These are phyloP conservation scores for Erythrobasidium yunnanense DNA, from an alignment of 768 basidiomycete species.

Conservation along the genomic window DNA sequence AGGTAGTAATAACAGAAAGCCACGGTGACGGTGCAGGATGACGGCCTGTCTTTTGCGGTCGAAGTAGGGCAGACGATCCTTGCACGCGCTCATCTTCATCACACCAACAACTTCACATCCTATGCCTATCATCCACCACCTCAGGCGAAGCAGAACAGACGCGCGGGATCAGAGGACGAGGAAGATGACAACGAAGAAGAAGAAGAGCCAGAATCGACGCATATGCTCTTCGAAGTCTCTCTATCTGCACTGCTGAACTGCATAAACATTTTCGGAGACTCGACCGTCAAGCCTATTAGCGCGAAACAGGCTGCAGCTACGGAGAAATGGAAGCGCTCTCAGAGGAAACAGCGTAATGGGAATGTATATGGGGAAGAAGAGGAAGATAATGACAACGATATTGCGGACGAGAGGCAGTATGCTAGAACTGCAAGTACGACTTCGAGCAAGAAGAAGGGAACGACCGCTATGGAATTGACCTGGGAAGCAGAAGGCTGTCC, in stretches of 20 bases:
- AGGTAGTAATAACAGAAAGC: too few species aligned
- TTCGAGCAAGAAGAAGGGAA: conserved; percentile 15
- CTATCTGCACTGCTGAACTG: conserved; percentile 76
- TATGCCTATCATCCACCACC: conserved; percentile 16
- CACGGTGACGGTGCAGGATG: conserved; percentile 2
- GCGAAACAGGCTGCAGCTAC: neutral
- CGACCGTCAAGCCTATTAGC: conserved; percentile 39
- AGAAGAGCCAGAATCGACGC: conserved; percentile 46
- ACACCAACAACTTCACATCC: conserved; percentile 53
- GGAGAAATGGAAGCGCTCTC: neutral
- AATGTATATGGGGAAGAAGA: conserved; percentile 10
- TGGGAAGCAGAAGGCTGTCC: conserved; percentile 33
- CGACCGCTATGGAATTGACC: conserved; percentile 33
- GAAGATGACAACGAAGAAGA: conserved; percentile 44
- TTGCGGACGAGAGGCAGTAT: conserved; percentile 16
- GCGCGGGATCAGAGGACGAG: neutral
- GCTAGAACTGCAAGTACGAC: neutral
- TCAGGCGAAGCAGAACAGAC: neutral
- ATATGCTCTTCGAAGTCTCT: conserved; percentile 56
- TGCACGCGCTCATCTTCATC: conserved; percentile 59
- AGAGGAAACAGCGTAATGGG: conserved; percentile 31
- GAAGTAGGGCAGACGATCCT: conserved; percentile 53
- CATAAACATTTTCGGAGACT: conserved; percentile 85
- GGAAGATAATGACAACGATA: conserved; percentile 22
- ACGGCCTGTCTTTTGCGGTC: conserved; percentile 14